A percentile compares a stretch with the other conserved stretches of the same genome.
phyloP scores from a whole-genome alignment of 192 early-diverging fungal species.

The Anaeromyces robustus region DNA sequence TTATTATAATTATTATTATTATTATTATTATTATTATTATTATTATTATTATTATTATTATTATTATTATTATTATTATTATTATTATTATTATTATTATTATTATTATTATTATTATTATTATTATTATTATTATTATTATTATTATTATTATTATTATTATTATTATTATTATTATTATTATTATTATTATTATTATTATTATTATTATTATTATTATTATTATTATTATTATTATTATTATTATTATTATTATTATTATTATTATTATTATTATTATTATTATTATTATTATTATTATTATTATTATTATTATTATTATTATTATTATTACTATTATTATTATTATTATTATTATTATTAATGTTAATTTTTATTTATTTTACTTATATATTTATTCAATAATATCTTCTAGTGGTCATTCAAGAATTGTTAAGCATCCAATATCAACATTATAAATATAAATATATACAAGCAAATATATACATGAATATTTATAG shows the following conservation, averaged over 20 bases:
- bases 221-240: neutral
- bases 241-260: neutral
- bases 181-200: neutral
- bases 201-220: neutral
- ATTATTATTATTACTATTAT: neutral
- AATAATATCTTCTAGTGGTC: neutral
- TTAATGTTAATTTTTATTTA: neutral
- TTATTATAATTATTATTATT: neutral
- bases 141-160: neutral
- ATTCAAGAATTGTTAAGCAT: neutral
- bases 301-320: too few species aligned
- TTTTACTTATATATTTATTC: neutral
- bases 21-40: neutral
- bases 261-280: neutral
- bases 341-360: neutral
- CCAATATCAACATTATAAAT: neutral
- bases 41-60: neutral
- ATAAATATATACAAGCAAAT: too few species aligned
- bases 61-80: neutral
- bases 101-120: neutral
- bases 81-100: neutral
- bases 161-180: neutral
- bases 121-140: neutral
- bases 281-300: too few species aligned
- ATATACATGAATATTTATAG: too few species aligned